Conservation (phyloP, 2,329 filamentous ascomycete genomes). For the Nothophoma quercina region DNA sequence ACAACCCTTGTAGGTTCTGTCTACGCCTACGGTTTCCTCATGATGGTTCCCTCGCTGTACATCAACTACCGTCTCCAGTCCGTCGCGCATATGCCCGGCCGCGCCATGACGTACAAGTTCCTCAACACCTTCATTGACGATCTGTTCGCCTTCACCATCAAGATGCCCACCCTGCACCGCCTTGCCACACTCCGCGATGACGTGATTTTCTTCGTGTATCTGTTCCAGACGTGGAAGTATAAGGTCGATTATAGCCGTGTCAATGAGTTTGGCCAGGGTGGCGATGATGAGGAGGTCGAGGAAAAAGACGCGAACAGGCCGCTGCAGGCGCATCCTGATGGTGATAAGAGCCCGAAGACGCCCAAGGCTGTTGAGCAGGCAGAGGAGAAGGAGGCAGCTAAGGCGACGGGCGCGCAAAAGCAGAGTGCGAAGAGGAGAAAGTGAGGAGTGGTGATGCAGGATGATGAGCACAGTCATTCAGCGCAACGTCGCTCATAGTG, state of each 20-base stretch:
- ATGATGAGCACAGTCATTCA: no score
- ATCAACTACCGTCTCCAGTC: slow-evolving; percentile 96
- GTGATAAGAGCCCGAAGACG: slow-evolving; percentile 37
- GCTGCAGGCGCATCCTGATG: slow-evolving; percentile 45
- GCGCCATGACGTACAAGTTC: slow-evolving; percentile 98
- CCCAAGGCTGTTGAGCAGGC: slow-evolving; percentile 23
- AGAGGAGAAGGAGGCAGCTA: slow-evolving; percentile 19
- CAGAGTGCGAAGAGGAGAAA: slow-evolving; percentile 45
- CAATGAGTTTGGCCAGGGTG: slow-evolving; percentile 98
- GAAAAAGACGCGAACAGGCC: slow-evolving; percentile 58
- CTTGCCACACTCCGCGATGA: slow-evolving; percentile 93
- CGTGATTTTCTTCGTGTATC: slow-evolving; percentile 96
- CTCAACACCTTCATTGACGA: slow-evolving; percentile 99
- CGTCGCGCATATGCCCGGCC: slow-evolving; percentile 95
- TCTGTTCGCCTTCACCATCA: slow-evolving; percentile 97
- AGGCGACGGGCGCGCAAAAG: slow-evolving; percentile 38
- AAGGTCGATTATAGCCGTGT: slow-evolving; percentile 89
- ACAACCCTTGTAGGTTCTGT: slow-evolving; percentile 94
- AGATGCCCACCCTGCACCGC: slow-evolving; percentile 95
- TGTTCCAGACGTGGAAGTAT: slow-evolving; percentile 95
- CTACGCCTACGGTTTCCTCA: slow-evolving; percentile 97
- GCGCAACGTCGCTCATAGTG: no score
- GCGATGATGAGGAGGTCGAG: slow-evolving; percentile 75
- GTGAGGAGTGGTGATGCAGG: no score
- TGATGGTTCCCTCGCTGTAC: slow-evolving; percentile 98